A percentile compares a stretch with the other conserved stretches of the same genome.
These are phyloP conservation scores for Limtongia smithiae DNA, from an alignment of 805 yeast species.

Conservation along the genomic window DNA sequence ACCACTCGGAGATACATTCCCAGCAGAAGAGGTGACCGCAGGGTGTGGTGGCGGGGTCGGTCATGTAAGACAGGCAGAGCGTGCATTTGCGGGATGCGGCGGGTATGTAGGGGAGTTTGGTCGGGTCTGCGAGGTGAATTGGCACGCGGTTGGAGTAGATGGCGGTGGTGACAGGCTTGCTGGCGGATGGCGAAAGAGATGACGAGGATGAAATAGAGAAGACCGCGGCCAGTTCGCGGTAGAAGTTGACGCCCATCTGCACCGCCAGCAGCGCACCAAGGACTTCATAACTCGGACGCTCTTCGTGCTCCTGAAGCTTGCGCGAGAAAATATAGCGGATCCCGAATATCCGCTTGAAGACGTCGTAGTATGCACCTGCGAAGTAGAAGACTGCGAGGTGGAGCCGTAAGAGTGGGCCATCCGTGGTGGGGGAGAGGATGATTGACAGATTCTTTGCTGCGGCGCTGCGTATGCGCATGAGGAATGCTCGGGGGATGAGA, in stretches of 20 bases:
- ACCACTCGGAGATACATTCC: slow-evolving; percentile 87
- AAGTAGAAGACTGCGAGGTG: slow-evolving; percentile 83
- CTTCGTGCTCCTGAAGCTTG: slow-evolving; percentile 38
- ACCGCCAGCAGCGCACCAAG: slow-evolving; percentile 48
- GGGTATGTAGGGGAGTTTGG: slow-evolving; percentile 64
- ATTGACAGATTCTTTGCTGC: slow-evolving; percentile 16
- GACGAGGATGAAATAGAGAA: slow-evolving; percentile 23
- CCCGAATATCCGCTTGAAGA: slow-evolving; percentile 74
- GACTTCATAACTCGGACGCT: slow-evolving; percentile 61
- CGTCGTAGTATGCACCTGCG: slow-evolving; percentile 73
- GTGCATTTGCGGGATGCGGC: slow-evolving; percentile 71
- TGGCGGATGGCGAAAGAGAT: not conserved
- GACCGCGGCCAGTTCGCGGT: slow-evolving; percentile 2
- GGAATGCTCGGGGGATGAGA: not conserved
- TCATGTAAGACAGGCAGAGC: slow-evolving; percentile 77
- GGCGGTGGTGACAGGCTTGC: slow-evolving; percentile 6
- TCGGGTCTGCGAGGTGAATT: slow-evolving; percentile 56
- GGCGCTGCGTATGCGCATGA: not conserved
- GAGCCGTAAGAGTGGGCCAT: slow-evolving; percentile 60
- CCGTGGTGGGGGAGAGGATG: slow-evolving; percentile 33
- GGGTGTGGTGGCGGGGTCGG: slow-evolving; percentile 74
- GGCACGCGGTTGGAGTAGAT: slow-evolving; percentile 19
- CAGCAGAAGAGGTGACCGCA: slow-evolving; percentile 96
- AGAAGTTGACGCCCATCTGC: slow-evolving; percentile 31
- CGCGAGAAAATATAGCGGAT: slow-evolving; percentile 53